Conservation (phyloP, 148 eudicot genomes). For the Suaeda aralocaspica region DNA sequence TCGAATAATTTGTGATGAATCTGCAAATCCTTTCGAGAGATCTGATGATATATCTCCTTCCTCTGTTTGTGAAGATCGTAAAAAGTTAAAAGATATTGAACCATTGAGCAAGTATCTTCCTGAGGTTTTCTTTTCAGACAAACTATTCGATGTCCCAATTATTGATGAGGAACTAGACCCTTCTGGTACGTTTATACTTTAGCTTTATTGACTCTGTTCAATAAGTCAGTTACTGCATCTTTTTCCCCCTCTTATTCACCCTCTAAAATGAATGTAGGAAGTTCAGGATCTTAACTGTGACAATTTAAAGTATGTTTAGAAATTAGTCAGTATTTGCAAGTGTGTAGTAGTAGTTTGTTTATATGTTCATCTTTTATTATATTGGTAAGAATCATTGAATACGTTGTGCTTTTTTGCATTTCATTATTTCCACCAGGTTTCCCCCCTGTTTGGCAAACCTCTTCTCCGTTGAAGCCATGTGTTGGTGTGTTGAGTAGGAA, state of each 20-base stretch:
- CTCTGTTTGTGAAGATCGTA: slow-evolving; percentile 42
- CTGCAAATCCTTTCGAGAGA: slow-evolving; percentile 43
- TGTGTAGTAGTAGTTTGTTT: too few relatives aligned
- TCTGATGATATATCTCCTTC: slow-evolving; percentile 45
- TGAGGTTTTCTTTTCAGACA: slow-evolving; percentile 35
- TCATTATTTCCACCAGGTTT: slow-evolving; percentile 10
- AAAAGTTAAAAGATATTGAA: slow-evolving; percentile 38
- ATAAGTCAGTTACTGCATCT: not conserved
- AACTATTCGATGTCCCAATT: slow-evolving; percentile 63
- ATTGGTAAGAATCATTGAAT: not conserved
- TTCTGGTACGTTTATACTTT: slow-evolving; percentile 45
- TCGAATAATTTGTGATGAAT: slow-evolving; percentile 56
- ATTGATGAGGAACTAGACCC: slow-evolving; percentile 40
- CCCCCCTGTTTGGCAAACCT: slow-evolving; percentile 18
- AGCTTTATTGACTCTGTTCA: slow-evolving; percentile 4
- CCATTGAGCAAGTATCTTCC: slow-evolving; percentile 28
- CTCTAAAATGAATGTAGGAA: too few relatives aligned
- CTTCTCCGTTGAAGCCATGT: slow-evolving; percentile 13
- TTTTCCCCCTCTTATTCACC: not conserved
- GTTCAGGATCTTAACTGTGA: too few relatives aligned
- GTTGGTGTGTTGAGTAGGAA: slow-evolving; percentile 5
- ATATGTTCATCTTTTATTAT: not conserved
- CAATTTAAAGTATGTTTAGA: too few relatives aligned
- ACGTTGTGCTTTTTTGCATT: not conserved
- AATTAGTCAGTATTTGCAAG: too few relatives aligned